Evolutionary conservation across 805 yeast species (phyloP), one percentile per base, ranked within the genome.

Genomic region (Pichia gijzeniarum): DNA sequence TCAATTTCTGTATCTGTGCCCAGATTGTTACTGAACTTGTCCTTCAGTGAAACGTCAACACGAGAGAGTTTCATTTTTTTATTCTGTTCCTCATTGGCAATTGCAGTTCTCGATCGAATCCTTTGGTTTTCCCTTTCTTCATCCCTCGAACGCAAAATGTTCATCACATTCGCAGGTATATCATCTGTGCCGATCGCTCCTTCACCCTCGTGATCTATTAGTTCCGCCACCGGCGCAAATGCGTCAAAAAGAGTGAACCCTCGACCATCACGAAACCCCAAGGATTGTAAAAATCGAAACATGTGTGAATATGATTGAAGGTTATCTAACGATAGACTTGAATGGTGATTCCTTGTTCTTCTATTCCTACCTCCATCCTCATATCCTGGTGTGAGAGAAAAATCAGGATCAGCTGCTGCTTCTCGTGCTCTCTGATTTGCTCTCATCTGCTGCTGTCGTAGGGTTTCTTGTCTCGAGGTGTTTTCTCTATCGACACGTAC

Each of bases 91-190:
- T 3, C 28, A 34, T 18, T 25, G 13, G 64, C 60, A 38, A 54
- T 41, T 21, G 41, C 44, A 4, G 38, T 44, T 35, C 67, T 50
- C 18, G 40, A 31, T 8, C 50, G 43, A 5, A 64, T 46, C 18
- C 67, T 41, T 1, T 43, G 31, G 43, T 59, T 57, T 41, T 64
- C 66, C 13, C 53, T 51, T 3, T 42, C 50, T 39, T 63, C 65
- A 41, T 64, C 67, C 10, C 59, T 44, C 20, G 52, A 35, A 18
- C 55, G 40, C 4, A 64, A 54, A 31, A 55, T 54, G 16, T 56
- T 58, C 67, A 63, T 59, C 2, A 64, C 45, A 22, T 56, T 47
- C 13, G 49, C 48, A 7, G 65, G 63, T 12, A 63, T 50, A 3
- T 54, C 61, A 31, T 56, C 60, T 20, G 25, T 32, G n/a, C n/a